Evolutionary conservation across 805 yeast species (phyloP).

Genomic region (Ogataea methanolica): DNA sequence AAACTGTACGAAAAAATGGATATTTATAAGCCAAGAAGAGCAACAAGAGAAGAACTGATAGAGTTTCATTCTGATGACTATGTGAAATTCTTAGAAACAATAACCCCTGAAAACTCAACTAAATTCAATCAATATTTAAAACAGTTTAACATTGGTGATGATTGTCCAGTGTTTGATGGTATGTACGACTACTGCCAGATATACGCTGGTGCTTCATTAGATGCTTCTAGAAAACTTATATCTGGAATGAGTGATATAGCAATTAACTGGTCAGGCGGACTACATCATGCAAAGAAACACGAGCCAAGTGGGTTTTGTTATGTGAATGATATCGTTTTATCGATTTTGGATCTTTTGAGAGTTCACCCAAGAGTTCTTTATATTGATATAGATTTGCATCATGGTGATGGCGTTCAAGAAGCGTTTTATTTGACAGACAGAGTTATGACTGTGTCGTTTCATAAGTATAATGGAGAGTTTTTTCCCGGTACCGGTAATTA

Average conservation of each 20-base stretch:
- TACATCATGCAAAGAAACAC: conserved; percentile 92
- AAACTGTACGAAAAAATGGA: conserved; percentile 89
- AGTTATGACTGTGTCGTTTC: conserved; percentile 95
- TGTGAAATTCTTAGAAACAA: conserved; percentile 65
- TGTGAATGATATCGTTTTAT: conserved; percentile 88
- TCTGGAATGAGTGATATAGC: conserved; percentile 90
- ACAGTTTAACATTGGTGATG: conserved; percentile 89
- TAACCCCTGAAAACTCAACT: conserved; percentile 69
- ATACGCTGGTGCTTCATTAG: conserved; percentile 91
- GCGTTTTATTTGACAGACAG: conserved; percentile 93
- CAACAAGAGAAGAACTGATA: conserved; percentile 72
- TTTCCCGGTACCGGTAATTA: conserved; percentile 97
- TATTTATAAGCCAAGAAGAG: conserved; percentile 74
- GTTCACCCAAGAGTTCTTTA: conserved; percentile 91
- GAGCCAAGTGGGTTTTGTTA: conserved; percentile 97
- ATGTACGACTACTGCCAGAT: conserved; percentile 84
- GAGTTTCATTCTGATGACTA: conserved; percentile 89
- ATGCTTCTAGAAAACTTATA: conserved; percentile 82
- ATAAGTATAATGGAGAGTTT: conserved; percentile 88
- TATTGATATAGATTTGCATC: conserved; percentile 92
- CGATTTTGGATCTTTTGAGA: conserved; percentile 76
- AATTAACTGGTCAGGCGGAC: conserved; percentile 93
- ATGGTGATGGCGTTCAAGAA: conserved; percentile 98
- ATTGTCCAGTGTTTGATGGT: conserved; percentile 94
- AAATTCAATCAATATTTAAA: conserved; percentile 53